phyloP scores from a whole-genome alignment of 305 asterid genomes.

The Petunia hybrid region DNA sequence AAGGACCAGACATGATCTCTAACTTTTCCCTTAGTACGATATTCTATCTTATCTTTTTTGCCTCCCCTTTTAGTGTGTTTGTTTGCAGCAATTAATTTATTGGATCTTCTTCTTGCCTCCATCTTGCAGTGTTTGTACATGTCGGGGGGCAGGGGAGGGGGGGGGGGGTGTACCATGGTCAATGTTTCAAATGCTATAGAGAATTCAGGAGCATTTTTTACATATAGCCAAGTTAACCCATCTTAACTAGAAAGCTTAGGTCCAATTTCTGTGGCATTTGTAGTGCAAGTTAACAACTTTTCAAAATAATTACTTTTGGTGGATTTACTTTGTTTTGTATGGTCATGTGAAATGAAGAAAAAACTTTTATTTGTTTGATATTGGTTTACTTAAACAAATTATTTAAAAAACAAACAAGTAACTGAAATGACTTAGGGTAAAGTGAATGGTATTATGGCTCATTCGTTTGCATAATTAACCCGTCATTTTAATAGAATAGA shows the following conservation, averaged over 20 bases:
- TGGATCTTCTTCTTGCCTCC: constrained; percentile 23
- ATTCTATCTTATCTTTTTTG: constrained; percentile 30
- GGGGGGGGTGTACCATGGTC: neutral
- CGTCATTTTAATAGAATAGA: neutral
- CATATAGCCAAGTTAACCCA: too few species aligned
- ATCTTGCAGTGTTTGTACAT: neutral
- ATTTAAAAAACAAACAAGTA: too few species aligned
- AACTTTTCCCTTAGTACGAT: constrained; percentile 24
- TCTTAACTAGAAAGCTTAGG: too few species aligned
- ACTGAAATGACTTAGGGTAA: neutral
- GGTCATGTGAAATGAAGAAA: too few species aligned
- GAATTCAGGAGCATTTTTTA: neutral
- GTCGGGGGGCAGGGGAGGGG: neutral
- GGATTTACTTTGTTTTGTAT: too few species aligned
- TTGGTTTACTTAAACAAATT: too few species aligned
- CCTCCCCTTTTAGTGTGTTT: constrained; percentile 27
- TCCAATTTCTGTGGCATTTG: too few species aligned
- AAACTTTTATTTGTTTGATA: too few species aligned
- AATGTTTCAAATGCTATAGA: neutral
- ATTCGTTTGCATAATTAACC: neutral
- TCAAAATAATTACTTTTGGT: neutral
- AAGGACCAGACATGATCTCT: constrained; percentile 36
- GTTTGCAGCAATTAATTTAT: constrained; percentile 8
- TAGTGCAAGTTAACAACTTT: neutral
- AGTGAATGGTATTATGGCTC: neutral